phyloP scores from a whole-genome alignment of 495 filamentous ascomycete species.

The Penicillium verhagenii region DNA sequence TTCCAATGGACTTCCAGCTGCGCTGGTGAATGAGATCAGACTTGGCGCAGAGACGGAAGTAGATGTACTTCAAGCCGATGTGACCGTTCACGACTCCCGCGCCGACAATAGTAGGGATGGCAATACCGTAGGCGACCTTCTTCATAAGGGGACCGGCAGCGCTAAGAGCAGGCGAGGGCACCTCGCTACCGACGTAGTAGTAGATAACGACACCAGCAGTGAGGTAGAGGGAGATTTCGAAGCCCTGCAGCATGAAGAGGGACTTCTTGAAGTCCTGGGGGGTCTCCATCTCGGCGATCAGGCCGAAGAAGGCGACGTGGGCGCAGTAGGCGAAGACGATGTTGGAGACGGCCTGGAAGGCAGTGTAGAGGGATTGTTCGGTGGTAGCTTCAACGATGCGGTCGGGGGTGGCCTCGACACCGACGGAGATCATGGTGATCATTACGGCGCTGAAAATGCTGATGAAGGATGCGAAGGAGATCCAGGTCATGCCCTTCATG shows the following conservation, averaged over 20 bases:
- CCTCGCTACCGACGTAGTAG: conserved; percentile 63
- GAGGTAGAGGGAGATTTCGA: conserved; percentile 68
- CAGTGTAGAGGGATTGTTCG: conserved; percentile 31
- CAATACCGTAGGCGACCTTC: conserved; percentile 77
- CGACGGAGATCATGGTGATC: conserved; percentile 69
- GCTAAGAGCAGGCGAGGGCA: conserved; percentile 68
- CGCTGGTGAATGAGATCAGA: conserved; percentile 54
- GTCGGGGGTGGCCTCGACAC: conserved; percentile 43
- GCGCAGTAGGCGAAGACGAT: conserved; percentile 59
- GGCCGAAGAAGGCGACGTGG: conserved; percentile 71
- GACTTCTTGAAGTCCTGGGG: conserved; percentile 67
- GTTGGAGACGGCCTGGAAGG: conserved; percentile 49
- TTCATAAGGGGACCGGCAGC: conserved; percentile 61
- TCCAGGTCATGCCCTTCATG: conserved; percentile 55
- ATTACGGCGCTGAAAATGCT: conserved; percentile 49
- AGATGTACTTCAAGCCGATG: conserved; percentile 62
- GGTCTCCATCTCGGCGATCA: conserved; percentile 75
- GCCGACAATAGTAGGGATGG: conserved; percentile 69
- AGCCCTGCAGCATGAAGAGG: conserved; percentile 60
- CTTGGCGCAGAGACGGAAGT: conserved; percentile 56
- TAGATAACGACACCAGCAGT: conserved; percentile 69
- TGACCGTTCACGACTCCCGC: conserved; percentile 71
- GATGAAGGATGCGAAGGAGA: conserved; percentile 58
- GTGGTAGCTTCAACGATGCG: conserved; percentile 29
- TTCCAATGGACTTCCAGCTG: conserved; percentile 42